A percentile compares a stretch with the other conserved stretches of the same genome.
Evolutionary conservation across 78 protist genomes (phyloP).

Genomic region (Guillardia theta): DNA sequence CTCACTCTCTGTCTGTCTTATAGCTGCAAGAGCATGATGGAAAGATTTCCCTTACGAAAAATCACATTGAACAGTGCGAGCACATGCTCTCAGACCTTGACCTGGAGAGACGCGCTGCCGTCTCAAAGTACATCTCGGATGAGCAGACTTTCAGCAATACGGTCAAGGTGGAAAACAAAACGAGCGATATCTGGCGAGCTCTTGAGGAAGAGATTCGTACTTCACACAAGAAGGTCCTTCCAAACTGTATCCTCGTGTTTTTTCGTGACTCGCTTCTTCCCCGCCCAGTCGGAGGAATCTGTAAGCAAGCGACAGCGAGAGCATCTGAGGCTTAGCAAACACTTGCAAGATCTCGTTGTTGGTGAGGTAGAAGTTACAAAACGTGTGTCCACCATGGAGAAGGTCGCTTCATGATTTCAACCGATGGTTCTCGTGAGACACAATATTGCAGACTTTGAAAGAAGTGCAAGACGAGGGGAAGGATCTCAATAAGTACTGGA

Average conservation of each 20-base stretch:
- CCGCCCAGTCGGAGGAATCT: not conserved
- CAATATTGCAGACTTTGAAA: too few species aligned
- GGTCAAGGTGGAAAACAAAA: not conserved
- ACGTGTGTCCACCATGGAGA: not conserved
- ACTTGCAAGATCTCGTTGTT: not conserved
- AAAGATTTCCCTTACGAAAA: not conserved
- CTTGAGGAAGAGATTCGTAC: not conserved
- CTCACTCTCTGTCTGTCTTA: too few species aligned
- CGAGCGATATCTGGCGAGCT: not conserved
- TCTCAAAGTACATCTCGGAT: not conserved
- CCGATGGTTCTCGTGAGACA: too few species aligned
- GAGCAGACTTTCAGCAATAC: not conserved
- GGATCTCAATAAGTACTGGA: not conserved
- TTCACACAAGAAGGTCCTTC: not conserved
- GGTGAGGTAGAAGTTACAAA: not conserved
- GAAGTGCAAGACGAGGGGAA: not conserved
- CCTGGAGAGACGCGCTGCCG: not conserved
- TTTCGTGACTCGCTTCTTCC: not conserved
- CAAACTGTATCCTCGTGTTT: not conserved
- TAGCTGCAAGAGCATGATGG: not conserved
- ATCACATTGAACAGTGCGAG: not conserved
- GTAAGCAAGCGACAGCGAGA: not conserved
- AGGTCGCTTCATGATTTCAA: not conserved
- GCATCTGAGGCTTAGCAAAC: not conserved
- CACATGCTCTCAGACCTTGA: not conserved